phyloP scores from a whole-genome alignment of 2,329 filamentous ascomycete genomes.

The Trichoderma breve region DNA sequence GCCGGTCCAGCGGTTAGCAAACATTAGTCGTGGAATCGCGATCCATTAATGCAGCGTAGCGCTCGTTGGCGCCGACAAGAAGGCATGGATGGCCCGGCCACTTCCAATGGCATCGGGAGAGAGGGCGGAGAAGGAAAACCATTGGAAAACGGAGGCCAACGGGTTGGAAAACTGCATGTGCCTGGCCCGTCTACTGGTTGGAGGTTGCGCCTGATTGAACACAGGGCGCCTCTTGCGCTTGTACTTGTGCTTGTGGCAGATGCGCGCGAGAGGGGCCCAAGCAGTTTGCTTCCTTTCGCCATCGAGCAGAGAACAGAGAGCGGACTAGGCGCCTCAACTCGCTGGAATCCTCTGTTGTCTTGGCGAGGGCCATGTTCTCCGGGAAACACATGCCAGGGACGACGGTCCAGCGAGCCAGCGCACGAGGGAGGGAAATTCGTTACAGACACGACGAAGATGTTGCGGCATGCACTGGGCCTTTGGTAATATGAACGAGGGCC shows the following conservation, averaged over 20 bases:
- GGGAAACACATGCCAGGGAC: constrained; percentile 7
- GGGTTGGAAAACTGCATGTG: background rate
- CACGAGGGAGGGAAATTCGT: constrained; percentile 11
- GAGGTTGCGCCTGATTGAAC: background rate
- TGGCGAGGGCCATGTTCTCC: background rate
- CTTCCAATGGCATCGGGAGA: background rate
- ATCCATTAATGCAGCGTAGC: constrained; percentile 14
- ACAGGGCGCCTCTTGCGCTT: background rate
- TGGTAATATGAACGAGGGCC: background rate
- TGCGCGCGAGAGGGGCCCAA: background rate
- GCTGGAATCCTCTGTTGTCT: background rate
- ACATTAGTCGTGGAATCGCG: background rate
- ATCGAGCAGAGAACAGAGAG: background rate
- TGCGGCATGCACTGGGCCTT: constrained; percentile 4
- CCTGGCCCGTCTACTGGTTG: background rate
- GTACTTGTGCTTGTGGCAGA: background rate
- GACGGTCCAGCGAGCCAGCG: background rate
- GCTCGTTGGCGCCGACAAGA: constrained; percentile 13
- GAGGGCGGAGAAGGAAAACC: background rate
- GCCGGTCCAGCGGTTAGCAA: constrained; percentile 15
- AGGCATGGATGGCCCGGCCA: background rate
- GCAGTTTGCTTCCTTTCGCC: background rate
- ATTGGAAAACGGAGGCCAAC: too few relatives aligned
- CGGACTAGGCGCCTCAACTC: background rate
- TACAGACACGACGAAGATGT: constrained; percentile 2